Percentiles rank a stretch among this genome's conserved stretches.
phyloP scores from a whole-genome alignment of 164 flowering plant species.

The Chimonanthus praecox region DNA sequence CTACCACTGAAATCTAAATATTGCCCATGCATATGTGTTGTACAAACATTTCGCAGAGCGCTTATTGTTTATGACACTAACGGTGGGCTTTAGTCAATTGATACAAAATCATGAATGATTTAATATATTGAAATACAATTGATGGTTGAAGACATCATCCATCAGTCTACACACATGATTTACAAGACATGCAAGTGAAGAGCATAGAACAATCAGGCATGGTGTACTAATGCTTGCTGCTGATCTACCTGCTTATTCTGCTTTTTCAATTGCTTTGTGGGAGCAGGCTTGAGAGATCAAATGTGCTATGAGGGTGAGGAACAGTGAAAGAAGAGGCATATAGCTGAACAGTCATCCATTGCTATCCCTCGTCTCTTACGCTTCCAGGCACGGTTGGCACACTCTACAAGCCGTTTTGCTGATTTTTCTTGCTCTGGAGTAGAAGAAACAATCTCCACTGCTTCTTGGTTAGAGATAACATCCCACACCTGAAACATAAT shows the following conservation, averaged over 20 bases:
- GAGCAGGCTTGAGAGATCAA: conserved; percentile 3
- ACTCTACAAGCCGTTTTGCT: conserved; percentile 65
- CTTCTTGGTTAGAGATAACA: conserved; percentile 92
- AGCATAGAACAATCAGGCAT: background rate
- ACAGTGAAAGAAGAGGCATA: conserved; percentile 79
- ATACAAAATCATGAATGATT: too few relatives aligned
- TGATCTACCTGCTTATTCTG: background rate
- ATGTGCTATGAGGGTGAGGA: conserved; percentile 17
- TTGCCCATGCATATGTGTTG: background rate
- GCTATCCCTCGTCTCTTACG: conserved; percentile 60
- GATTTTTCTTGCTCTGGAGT: conserved; percentile 55
- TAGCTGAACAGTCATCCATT: conserved; percentile 86
- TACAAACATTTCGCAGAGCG: background rate
- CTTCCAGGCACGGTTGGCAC: conserved; percentile 71
- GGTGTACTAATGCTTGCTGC: background rate
- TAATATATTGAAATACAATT: background rate
- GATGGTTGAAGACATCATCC: background rate
- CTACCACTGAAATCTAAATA: background rate
- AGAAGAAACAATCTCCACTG: conserved; percentile 68
- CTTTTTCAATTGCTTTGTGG: conserved; percentile 11
- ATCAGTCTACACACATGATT: background rate
- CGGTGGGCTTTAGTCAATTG: background rate
- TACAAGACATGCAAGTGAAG: background rate
- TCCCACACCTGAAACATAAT: conserved; percentile 71
- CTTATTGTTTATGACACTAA: background rate